Conservation (phyloP, 192 early-diverging fungal species). For the Globomyces pollinis-pini region DNA sequence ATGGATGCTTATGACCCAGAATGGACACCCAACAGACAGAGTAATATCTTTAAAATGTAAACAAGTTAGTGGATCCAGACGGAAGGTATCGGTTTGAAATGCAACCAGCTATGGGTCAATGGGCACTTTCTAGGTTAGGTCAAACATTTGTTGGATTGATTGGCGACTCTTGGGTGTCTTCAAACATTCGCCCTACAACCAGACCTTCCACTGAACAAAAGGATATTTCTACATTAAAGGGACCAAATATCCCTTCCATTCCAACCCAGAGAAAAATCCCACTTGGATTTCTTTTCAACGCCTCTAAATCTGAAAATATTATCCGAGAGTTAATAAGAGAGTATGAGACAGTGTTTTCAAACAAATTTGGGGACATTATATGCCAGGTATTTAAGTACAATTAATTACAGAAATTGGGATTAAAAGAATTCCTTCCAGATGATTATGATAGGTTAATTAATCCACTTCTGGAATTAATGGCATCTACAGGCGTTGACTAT, state of each 20-base stretch:
- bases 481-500: conserved; percentile 53
- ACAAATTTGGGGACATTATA: not conserved
- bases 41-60: too few species aligned
- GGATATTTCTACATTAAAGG: not conserved
- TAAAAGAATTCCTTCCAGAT: conserved; percentile 5
- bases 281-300: conserved; percentile 5
- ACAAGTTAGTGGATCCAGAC: not conserved
- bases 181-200: not conserved
- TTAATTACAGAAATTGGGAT: conserved; percentile 19
- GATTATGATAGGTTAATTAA: conserved; percentile 48
- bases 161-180: conserved; percentile 1
- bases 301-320: conserved; percentile 18
- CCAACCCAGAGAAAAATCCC: not conserved
- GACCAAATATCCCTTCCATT: not conserved
- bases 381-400: not conserved
- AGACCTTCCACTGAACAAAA: not conserved
- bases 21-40: conserved; percentile 21
- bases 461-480: conserved; percentile 58
- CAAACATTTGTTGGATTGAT: conserved; percentile 4
- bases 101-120: conserved; percentile 11
- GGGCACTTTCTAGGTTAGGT: conserved; percentile 16
- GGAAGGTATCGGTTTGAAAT: conserved; percentile 11
- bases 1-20: conserved; percentile 18
- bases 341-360: conserved; percentile 7
- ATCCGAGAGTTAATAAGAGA: conserved; percentile 10